Conservation (phyloP, 305 asterid genomes). For the Fraxinus greggii region DNA sequence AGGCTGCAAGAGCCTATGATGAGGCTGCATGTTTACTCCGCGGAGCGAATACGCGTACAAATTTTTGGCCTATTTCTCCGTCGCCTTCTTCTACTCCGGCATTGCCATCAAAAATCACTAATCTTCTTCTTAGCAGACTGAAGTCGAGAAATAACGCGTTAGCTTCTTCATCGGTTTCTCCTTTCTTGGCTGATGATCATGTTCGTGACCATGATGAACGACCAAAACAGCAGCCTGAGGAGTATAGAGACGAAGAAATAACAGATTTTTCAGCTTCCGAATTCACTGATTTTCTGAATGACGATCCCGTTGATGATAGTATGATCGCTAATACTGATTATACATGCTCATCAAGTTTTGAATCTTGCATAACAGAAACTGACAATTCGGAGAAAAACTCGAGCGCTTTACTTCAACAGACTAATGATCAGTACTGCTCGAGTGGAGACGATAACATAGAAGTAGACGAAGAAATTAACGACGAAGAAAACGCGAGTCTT, state of each 20-base stretch:
- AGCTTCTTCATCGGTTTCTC: constrained; percentile 10
- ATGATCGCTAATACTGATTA: background rate
- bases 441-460: background rate
- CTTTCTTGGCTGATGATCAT: background rate
- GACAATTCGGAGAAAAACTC: constrained; percentile 9
- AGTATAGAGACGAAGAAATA: constrained; percentile 3
- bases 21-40: constrained; percentile 74
- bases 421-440: constrained; percentile 4
- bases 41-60: constrained; percentile 63
- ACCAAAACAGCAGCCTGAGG: constrained; percentile 16
- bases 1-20: constrained; percentile 74
- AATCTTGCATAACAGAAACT: constrained; percentile 16
- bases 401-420: constrained; percentile 6
- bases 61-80: constrained; percentile 51
- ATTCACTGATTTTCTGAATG: constrained; percentile 40
- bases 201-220: background rate
- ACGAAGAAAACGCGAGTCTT: background rate
- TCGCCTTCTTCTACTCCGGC: constrained; percentile 28
- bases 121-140: constrained; percentile 38
- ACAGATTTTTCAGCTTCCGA: constrained; percentile 26
- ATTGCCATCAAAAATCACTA: constrained; percentile 42
- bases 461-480: background rate
- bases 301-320: constrained; percentile 17
- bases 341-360: constrained; percentile 3
- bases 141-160: constrained; percentile 36